phyloP scores from a whole-genome alignment of 1,284 basidiomycete genomes.

The Boletus sp. region DNA sequence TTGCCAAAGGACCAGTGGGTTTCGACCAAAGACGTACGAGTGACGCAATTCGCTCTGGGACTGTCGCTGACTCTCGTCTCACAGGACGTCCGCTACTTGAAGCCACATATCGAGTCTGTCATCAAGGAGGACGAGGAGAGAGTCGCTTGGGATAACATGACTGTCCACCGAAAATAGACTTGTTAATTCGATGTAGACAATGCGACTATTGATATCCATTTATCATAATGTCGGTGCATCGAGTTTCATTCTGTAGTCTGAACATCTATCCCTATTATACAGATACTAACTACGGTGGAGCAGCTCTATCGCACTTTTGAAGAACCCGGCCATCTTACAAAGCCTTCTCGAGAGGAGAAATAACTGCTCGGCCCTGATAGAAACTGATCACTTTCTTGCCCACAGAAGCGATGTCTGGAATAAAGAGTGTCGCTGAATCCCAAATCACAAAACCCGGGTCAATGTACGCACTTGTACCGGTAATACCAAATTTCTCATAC shows the following conservation, averaged over 20 bases:
- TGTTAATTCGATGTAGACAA: constrained; percentile 23
- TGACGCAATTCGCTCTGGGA: background rate
- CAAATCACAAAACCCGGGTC: background rate
- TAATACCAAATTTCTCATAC: constrained; percentile 87
- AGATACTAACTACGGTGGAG: constrained; percentile 13
- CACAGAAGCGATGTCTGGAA: constrained; percentile 68
- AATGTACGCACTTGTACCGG: constrained; percentile 59
- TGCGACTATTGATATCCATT: constrained; percentile 18
- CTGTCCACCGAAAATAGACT: constrained; percentile 58
- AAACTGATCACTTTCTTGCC: constrained; percentile 84
- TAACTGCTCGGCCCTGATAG: constrained; percentile 76
- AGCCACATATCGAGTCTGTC: constrained; percentile 76
- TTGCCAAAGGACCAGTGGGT: constrained; percentile 88
- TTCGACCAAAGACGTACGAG: constrained; percentile 67
- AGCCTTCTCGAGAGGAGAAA: constrained; percentile 80
- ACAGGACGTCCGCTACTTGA: constrained; percentile 91
- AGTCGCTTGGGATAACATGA: constrained; percentile 77
- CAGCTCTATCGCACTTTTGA: background rate
- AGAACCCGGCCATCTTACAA: constrained; percentile 32
- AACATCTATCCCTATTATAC: constrained; percentile 14
- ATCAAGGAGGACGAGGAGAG: constrained; percentile 80
- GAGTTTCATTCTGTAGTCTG: too few species aligned
- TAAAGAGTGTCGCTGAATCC: constrained; percentile 2
- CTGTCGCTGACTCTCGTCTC: constrained; percentile 8
- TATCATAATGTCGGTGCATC: too few species aligned